A percentile compares a stretch with the other conserved stretches of the same genome.
phyloP scores from a whole-genome alignment of 345 rosid species.

The Firmiana major region DNA sequence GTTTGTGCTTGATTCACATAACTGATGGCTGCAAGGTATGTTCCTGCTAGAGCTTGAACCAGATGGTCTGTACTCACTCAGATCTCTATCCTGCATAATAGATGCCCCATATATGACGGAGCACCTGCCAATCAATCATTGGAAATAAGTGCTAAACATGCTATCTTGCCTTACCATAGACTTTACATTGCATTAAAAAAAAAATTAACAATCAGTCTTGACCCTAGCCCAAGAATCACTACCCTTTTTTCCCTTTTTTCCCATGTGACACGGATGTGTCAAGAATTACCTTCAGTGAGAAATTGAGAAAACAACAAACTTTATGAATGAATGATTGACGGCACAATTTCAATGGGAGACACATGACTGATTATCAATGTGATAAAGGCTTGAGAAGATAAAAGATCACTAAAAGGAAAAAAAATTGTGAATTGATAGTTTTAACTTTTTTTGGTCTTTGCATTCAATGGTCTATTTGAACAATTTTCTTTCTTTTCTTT shows the following conservation, averaged over 20 bases:
- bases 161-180: conserved; percentile 30
- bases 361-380: neutral
- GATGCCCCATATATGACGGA: conserved; percentile 88
- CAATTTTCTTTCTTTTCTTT: neutral
- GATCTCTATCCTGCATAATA: conserved; percentile 92
- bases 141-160: conserved; percentile 82
- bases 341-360: neutral
- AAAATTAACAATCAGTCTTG: neutral
- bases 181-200: neutral
- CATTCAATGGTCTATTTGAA: neutral
- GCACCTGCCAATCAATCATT: conserved; percentile 99
- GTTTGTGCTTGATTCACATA: conserved; percentile 47
- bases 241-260: neutral
- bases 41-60: conserved; percentile 69
- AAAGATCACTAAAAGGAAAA: neutral
- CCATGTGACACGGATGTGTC: neutral
- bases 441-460: neutral
- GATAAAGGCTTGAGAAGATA: neutral
- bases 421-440: neutral
- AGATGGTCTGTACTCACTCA: conserved; percentile 71
- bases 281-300: neutral
- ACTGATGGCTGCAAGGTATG: conserved; percentile 62
- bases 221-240: neutral
- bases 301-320: neutral
- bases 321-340: neutral